Evolutionary conservation across 2,329 filamentous ascomycete species (phyloP).

Genomic region (Teratosphaeria nubilosa): DNA sequence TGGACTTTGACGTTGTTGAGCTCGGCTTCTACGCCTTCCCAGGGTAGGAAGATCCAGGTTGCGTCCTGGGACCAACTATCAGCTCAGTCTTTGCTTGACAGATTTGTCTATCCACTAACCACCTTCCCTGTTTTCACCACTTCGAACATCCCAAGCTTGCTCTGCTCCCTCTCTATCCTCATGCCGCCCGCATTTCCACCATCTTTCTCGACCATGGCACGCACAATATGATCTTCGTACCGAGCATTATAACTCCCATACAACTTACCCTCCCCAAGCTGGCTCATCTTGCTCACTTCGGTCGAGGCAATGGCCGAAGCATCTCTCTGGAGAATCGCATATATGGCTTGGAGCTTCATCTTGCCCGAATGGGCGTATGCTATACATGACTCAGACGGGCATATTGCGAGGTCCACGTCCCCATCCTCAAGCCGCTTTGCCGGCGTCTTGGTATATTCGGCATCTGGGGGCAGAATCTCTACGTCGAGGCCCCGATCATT

Average conservation of each 20-base stretch:
- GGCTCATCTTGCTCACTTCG: slow-evolving; percentile 12
- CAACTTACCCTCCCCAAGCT: slow-evolving; percentile 16
- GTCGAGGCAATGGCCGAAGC: slow-evolving; percentile 23
- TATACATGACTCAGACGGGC: slow-evolving; percentile 24
- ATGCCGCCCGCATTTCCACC: slow-evolving; percentile 17
- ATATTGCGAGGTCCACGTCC: slow-evolving; percentile 23
- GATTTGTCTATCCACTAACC: background rate
- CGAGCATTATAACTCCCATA: slow-evolving; percentile 25
- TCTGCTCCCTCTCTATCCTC: slow-evolving; percentile 14
- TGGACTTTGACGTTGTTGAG: slow-evolving; percentile 13
- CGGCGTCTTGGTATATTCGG: slow-evolving; percentile 20
- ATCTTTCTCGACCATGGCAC: slow-evolving; percentile 17
- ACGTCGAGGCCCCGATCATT: slow-evolving; percentile 14
- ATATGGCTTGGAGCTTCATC: slow-evolving; percentile 23
- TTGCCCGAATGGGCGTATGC: slow-evolving; percentile 22
- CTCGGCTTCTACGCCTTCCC: slow-evolving; percentile 24
- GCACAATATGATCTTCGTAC: slow-evolving; percentile 24
- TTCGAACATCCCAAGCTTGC: slow-evolving; percentile 23
- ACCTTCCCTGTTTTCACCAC: slow-evolving; percentile 17
- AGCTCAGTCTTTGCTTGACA: background rate
- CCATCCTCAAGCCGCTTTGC: slow-evolving; percentile 18
- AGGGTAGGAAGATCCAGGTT: slow-evolving; percentile 25
- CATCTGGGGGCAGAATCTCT: slow-evolving; percentile 19
- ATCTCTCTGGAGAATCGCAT: slow-evolving; percentile 25
- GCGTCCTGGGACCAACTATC: slow-evolving; percentile 11